A percentile compares a stretch with the other conserved stretches of the same genome.
phyloP scores from a whole-genome alignment of 805 yeast genomes.

The Pichia membranifaciens region DNA sequence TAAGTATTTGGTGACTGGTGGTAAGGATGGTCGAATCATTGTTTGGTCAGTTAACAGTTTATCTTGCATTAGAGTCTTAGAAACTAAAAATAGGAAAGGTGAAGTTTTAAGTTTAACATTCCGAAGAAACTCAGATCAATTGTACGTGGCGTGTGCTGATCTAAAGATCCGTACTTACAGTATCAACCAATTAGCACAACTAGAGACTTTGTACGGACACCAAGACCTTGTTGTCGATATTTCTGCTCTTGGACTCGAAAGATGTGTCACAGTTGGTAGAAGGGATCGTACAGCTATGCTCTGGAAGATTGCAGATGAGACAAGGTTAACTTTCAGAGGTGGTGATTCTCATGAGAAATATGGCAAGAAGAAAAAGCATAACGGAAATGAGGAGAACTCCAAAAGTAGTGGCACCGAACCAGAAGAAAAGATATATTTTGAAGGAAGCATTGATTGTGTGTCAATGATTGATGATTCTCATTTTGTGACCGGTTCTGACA shows the following conservation, averaged over 20 bases:
- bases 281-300: slow-evolving; percentile 92
- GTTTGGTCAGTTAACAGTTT: slow-evolving; percentile 83
- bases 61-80: slow-evolving; percentile 69
- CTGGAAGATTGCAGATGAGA: slow-evolving; percentile 96
- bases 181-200: slow-evolving; percentile 77
- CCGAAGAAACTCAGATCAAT: slow-evolving; percentile 73
- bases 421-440: slow-evolving; percentile 40
- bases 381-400: slow-evolving; percentile 29
- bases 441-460: slow-evolving; percentile 88
- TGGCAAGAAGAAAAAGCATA: slow-evolving; percentile 26
- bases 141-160: slow-evolving; percentile 91
- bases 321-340: slow-evolving; percentile 88
- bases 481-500: slow-evolving; percentile 93
- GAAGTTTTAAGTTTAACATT: slow-evolving; percentile 68
- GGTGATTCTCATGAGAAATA: slow-evolving; percentile 53
- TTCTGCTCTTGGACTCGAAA: slow-evolving; percentile 73
- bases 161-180: slow-evolving; percentile 83
- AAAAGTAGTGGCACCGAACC: slow-evolving; percentile 17
- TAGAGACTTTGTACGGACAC: slow-evolving; percentile 91
- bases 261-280: slow-evolving; percentile 94
- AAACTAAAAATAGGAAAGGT: slow-evolving; percentile 66
- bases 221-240: slow-evolving; percentile 85
- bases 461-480: slow-evolving; percentile 88
- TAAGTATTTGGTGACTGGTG: slow-evolving; percentile 84
- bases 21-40: slow-evolving; percentile 70